Evolutionary conservation across 257 asterid species (phyloP).

Genomic region (Nemophila menziesii): DNA sequence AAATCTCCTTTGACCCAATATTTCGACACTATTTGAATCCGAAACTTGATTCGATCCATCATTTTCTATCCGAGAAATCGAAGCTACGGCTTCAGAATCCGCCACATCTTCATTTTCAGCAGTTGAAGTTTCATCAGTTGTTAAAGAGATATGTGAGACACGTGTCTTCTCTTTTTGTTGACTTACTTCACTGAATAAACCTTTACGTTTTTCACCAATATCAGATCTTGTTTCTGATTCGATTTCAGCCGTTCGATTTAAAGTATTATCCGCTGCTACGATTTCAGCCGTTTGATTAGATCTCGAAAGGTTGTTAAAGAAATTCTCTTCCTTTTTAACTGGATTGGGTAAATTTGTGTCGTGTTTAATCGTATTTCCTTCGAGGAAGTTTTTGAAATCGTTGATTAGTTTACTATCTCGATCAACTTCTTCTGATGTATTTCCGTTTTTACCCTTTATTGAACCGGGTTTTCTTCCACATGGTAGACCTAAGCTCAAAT

Average conservation of each 20-base stretch:
- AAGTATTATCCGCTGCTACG: constrained; percentile 31
- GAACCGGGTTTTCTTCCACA: constrained; percentile 57
- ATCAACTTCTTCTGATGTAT: constrained; percentile 59
- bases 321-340: constrained; percentile 38
- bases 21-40: constrained; percentile 44
- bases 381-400: constrained; percentile 84
- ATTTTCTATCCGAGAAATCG: constrained; percentile 60
- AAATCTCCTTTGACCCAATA: constrained; percentile 53
- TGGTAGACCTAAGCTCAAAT: constrained; percentile 68
- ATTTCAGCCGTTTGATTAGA: constrained; percentile 11
- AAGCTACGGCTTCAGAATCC: constrained; percentile 83
- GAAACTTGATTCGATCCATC: constrained; percentile 36
- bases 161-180: constrained; percentile 57
- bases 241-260: constrained; percentile 38
- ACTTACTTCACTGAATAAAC: constrained; percentile 33
- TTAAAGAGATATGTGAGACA: constrained; percentile 74
- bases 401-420: constrained; percentile 72
- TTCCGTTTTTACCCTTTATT: constrained; percentile 39
- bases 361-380: constrained; percentile 62
- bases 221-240: constrained; percentile 44
- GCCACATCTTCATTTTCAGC: constrained; percentile 97
- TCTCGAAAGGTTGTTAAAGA: constrained; percentile 32
- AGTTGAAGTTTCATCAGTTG: constrained; percentile 86
- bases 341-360: constrained; percentile 24
- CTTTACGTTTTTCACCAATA: constrained; percentile 61